These are phyloP conservation scores for Cyclotella kingstonii DNA, from an alignment of 108 stramenopile species.

Conservation along the genomic window DNA sequence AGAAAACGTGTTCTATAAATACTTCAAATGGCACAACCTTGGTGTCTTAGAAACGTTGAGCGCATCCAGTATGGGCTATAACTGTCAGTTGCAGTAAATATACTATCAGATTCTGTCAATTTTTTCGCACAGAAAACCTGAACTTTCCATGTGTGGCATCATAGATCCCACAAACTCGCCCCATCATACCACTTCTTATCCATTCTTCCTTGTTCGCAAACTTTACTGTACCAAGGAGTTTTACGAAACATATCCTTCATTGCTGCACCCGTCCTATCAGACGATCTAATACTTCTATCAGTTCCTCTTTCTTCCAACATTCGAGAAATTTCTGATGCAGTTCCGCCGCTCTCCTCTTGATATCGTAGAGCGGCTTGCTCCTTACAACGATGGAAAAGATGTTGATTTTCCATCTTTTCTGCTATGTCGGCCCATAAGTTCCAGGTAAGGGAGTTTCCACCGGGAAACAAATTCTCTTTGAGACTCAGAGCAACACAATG, in stretches of 20 bases:
- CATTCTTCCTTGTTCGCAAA: slow-evolving; percentile 21
- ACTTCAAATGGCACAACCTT: too few relatives aligned
- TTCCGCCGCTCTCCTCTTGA: slow-evolving; percentile 40
- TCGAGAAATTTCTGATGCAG: slow-evolving; percentile 31
- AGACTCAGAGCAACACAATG: slow-evolving; percentile 71
- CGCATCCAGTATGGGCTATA: too few relatives aligned
- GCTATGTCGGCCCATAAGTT: slow-evolving; percentile 71
- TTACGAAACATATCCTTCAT: slow-evolving; percentile 46
- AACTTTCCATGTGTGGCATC: too few relatives aligned
- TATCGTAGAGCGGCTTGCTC: slow-evolving; percentile 34
- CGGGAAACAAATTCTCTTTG: slow-evolving; percentile 62
- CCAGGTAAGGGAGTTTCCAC: slow-evolving; percentile 60
- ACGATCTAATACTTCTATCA: slow-evolving; percentile 6
- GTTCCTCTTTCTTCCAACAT: slow-evolving; percentile 22
- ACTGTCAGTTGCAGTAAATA: too few relatives aligned
- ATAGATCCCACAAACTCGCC: slow-evolving; percentile 33
- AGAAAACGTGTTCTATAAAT: too few relatives aligned
- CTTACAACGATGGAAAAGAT: slow-evolving; percentile 48
- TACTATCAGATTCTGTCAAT: too few relatives aligned
- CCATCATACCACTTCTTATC: slow-evolving; percentile 35
- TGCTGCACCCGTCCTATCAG: slow-evolving; percentile 29
- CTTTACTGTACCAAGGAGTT: slow-evolving; percentile 44
- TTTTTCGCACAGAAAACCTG: too few relatives aligned
- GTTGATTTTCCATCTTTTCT: slow-evolving; percentile 49
- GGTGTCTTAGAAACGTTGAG: too few relatives aligned